Percentiles rank a stretch among this genome's conserved stretches.
Evolutionary conservation across 2,329 filamentous ascomycete species (phyloP).

Genomic region (Colletotrichum sp.): DNA sequence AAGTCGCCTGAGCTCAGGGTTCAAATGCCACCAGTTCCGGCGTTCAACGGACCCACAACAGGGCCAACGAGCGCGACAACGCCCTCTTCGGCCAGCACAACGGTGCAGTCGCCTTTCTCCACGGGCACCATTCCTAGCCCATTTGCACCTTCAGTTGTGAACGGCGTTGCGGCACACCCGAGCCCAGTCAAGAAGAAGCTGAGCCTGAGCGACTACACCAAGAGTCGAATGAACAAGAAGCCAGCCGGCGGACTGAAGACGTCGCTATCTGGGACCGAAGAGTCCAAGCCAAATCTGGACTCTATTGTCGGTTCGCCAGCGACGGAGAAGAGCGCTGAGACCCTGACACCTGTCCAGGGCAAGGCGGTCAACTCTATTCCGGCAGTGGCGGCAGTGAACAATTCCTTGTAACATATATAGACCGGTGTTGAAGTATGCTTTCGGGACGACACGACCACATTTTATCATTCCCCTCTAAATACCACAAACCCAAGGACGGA

Average conservation of each 20-base stretch:
- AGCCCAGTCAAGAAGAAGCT: conserved; percentile 72
- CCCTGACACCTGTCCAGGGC: conserved; percentile 1
- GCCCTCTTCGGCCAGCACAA: conserved; percentile 50
- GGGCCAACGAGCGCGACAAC: conserved; percentile 43
- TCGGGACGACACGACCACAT: not conserved
- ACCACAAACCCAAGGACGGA: not conserved
- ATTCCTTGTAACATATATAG: conserved; percentile 40
- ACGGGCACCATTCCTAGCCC: conserved; percentile 43
- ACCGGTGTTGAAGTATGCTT: not conserved
- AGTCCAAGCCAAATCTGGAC: conserved; percentile 41
- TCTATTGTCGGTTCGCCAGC: conserved; percentile 37
- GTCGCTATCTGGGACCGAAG: conserved; percentile 33
- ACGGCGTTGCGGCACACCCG: conserved; percentile 51
- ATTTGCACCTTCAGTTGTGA: conserved; percentile 46
- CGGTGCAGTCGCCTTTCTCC: conserved; percentile 57
- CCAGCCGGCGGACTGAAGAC: conserved; percentile 7
- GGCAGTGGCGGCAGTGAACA: not conserved
- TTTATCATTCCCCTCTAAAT: not conserved
- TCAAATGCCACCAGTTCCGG: conserved; percentile 61
- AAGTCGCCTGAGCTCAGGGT: conserved; percentile 52
- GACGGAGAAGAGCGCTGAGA: conserved; percentile 33
- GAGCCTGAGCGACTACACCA: conserved; percentile 69
- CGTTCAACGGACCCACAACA: conserved; percentile 47
- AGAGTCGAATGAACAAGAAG: conserved; percentile 60
- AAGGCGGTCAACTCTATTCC: conserved; percentile 9